phyloP scores from a whole-genome alignment of 2,329 filamentous ascomycete genomes.

The Ophidiomyces ophidiicola region DNA sequence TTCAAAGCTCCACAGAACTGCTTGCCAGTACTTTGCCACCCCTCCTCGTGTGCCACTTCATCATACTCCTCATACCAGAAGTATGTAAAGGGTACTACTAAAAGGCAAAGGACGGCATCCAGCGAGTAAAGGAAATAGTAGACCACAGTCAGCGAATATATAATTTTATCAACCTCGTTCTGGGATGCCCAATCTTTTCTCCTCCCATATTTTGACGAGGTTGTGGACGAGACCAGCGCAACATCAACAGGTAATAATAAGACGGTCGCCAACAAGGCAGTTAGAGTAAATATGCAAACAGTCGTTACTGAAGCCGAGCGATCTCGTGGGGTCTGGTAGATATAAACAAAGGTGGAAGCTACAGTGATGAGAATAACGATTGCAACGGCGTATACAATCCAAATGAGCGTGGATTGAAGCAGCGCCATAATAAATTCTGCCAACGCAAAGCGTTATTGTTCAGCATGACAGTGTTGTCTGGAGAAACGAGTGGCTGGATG shows the following conservation, averaged over 20 bases:
- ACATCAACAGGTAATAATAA: constrained; percentile 91
- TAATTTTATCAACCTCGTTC: constrained; percentile 62
- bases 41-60: constrained; percentile 71
- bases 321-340: constrained; percentile 82
- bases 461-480: too few species aligned
- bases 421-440: constrained; percentile 40
- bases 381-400: constrained; percentile 81
- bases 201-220: constrained; percentile 57
- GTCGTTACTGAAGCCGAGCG: constrained; percentile 69
- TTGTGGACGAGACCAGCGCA: constrained; percentile 82
- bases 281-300: constrained; percentile 77
- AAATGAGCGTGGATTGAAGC: constrained; percentile 82
- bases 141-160: constrained; percentile 68
- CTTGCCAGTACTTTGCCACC: constrained; percentile 56
- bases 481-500: too few species aligned
- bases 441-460: neutral
- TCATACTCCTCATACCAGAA: constrained; percentile 98
- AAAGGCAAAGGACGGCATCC: constrained; percentile 75
- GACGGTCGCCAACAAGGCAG: constrained; percentile 78
- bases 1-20: constrained; percentile 76
- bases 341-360: constrained; percentile 73
- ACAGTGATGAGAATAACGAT: constrained; percentile 63
- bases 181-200: constrained; percentile 95
- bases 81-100: constrained; percentile 90
- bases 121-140: constrained; percentile 91